These are phyloP conservation scores for Saprolegnia diclina DNA, from an alignment of 352 stramenopile genomes.

Conservation along the genomic window DNA sequence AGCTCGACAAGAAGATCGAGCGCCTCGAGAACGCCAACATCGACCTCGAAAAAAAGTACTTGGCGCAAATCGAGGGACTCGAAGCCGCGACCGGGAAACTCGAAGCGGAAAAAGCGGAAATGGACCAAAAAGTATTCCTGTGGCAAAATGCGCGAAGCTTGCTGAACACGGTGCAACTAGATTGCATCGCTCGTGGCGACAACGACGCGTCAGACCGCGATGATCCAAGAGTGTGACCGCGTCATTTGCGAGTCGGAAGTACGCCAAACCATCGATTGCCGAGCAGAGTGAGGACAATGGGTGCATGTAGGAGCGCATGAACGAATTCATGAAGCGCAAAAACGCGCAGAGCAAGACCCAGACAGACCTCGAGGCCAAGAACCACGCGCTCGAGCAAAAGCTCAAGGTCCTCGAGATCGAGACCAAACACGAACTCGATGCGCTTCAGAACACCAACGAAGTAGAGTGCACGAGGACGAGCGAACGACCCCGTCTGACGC, in stretches of 20 bases:
- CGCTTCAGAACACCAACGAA: neutral
- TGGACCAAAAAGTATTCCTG: constrained; percentile 15
- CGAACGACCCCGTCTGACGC: neutral
- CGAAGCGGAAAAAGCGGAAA: neutral
- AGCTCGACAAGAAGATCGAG: constrained; percentile 21
- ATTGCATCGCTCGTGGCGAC: constrained; percentile 39
- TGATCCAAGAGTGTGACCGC: constrained; percentile 71
- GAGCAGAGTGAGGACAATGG: neutral
- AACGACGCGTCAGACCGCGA: constrained; percentile 54
- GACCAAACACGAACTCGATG: neutral
- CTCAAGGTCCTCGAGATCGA: constrained; percentile 15
- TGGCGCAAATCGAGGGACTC: neutral
- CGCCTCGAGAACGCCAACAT: constrained; percentile 8
- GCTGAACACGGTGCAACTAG: neutral
- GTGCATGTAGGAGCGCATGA: constrained; percentile 20
- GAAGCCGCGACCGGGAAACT: neutral
- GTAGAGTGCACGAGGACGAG: neutral
- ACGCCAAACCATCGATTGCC: neutral
- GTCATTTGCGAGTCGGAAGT: constrained; percentile 42
- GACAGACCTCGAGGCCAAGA: constrained; percentile 8
- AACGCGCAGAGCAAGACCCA: constrained; percentile 7
- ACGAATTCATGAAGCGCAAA: constrained; percentile 23
- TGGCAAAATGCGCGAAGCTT: neutral
- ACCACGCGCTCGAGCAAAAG: constrained; percentile 12
- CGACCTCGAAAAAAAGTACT: constrained; percentile 15